These are phyloP conservation scores for Leccinum subtestaceum DNA, from an alignment of 768 basidiomycete genomes.

Conservation along the genomic window DNA sequence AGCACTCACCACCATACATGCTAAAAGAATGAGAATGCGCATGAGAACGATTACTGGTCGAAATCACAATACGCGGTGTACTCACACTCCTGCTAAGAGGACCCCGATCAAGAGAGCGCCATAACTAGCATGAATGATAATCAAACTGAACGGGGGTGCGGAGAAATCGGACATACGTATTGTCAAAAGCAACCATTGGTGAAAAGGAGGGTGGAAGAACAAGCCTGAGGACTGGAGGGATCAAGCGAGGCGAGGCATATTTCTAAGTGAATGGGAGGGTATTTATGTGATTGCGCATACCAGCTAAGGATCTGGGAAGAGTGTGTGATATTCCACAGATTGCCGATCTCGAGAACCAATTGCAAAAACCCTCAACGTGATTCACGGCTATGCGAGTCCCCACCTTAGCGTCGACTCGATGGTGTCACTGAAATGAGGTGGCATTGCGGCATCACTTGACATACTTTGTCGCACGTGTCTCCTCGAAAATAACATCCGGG, in stretches of 20 bases:
- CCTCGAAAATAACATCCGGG: background rate
- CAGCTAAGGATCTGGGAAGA: background rate
- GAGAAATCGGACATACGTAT: slow-evolving; percentile 30
- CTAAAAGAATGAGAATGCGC: slow-evolving; percentile 29
- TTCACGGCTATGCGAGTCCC: background rate
- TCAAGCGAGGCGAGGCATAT: background rate
- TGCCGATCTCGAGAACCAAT: background rate
- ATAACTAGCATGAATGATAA: slow-evolving; percentile 30
- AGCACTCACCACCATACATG: slow-evolving; percentile 46
- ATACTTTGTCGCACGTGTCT: background rate
- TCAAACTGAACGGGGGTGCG: background rate
- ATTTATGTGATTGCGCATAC: slow-evolving; percentile 4
- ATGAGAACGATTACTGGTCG: background rate
- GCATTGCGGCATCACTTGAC: background rate
- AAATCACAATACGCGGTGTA: slow-evolving; percentile 4
- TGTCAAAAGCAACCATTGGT: slow-evolving; percentile 25
- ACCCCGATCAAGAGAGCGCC: slow-evolving; percentile 55
- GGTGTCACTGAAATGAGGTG: background rate
- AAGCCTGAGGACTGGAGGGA: background rate
- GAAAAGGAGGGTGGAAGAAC: background rate
- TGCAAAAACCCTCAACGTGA: background rate
- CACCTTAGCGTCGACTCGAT: background rate
- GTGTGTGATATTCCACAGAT: background rate
- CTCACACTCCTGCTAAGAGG: slow-evolving; percentile 47
- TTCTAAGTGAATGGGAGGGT: background rate